Conservation (phyloP, 2,329 filamentous ascomycete species). For the Sporothrix schenckii region DNA sequence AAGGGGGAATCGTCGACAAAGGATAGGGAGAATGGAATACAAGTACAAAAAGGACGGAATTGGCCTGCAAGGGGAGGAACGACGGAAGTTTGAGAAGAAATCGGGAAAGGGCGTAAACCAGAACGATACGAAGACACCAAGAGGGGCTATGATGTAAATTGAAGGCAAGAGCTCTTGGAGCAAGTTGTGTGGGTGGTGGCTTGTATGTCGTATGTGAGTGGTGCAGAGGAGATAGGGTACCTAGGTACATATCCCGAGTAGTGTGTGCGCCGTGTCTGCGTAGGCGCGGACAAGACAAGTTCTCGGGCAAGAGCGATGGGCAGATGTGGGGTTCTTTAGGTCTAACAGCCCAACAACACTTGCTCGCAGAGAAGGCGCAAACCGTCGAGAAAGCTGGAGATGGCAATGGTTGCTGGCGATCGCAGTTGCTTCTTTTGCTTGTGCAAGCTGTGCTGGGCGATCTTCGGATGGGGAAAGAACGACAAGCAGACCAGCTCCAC, state of each 20-base stretch:
- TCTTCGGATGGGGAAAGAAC: constrained; percentile 28
- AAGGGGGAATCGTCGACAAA: not conserved
- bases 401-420: constrained; percentile 22
- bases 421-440: constrained; percentile 15
- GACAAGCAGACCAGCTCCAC: constrained; percentile 8
- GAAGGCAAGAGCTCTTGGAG: constrained; percentile 10
- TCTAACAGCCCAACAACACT: not conserved
- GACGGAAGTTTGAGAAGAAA: not conserved
- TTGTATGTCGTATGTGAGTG: not conserved
- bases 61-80: not conserved
- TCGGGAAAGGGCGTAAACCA: not conserved
- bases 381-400: not conserved
- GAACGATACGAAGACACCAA: not conserved
- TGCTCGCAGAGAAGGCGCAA: not conserved
- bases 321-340: not conserved
- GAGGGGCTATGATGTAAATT: constrained; percentile 28
- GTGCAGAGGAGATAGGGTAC: not conserved
- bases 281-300: constrained; percentile 1
- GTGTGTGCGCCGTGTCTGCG: constrained; percentile 2
- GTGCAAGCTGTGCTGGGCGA: not conserved
- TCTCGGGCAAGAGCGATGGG: constrained; percentile 19
- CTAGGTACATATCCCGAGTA: not conserved
- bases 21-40: not conserved
- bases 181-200: not conserved
- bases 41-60: not conserved